Conservation (phyloP, 352 stramenopile species). For the Pythium vanterpoolii region DNA sequence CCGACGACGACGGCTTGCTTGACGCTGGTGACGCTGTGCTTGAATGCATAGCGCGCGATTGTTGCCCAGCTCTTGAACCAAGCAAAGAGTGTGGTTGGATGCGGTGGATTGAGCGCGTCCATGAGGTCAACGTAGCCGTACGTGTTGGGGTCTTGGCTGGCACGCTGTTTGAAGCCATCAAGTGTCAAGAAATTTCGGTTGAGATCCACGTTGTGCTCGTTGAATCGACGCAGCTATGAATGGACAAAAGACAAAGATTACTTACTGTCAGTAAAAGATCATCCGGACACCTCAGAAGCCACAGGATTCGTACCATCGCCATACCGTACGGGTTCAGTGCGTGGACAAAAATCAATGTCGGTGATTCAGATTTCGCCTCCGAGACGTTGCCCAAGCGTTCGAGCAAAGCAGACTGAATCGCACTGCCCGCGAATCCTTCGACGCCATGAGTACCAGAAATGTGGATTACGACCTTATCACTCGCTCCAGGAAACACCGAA, state of each 20-base stretch:
- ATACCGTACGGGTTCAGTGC: conserved; percentile 85
- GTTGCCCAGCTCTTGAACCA: conserved; percentile 29
- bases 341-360: conserved; percentile 92
- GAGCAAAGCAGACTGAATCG: conserved; percentile 41
- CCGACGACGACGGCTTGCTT: conserved; percentile 86
- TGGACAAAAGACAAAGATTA: background rate
- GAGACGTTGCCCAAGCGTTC: background rate
- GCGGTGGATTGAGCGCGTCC: conserved; percentile 61
- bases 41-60: conserved; percentile 25
- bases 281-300: background rate
- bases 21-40: conserved; percentile 39
- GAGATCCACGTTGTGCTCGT: conserved; percentile 94
- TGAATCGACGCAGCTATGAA: conserved; percentile 76
- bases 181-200: conserved; percentile 88
- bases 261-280: background rate
- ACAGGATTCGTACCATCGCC: conserved; percentile 31
- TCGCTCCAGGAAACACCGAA: conserved; percentile 24
- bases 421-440: conserved; percentile 45
- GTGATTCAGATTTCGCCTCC: conserved; percentile 13
- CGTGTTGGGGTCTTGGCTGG: conserved; percentile 64
- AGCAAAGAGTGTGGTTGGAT: conserved; percentile 30
- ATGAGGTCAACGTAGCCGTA: conserved; percentile 75
- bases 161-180: conserved; percentile 43
- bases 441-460: conserved; percentile 47
- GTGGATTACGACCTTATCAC: conserved; percentile 29